Evolutionary conservation across 1,139 yeast genomes (phyloP).

Genomic region (Sugiyamaella novakii): DNA sequence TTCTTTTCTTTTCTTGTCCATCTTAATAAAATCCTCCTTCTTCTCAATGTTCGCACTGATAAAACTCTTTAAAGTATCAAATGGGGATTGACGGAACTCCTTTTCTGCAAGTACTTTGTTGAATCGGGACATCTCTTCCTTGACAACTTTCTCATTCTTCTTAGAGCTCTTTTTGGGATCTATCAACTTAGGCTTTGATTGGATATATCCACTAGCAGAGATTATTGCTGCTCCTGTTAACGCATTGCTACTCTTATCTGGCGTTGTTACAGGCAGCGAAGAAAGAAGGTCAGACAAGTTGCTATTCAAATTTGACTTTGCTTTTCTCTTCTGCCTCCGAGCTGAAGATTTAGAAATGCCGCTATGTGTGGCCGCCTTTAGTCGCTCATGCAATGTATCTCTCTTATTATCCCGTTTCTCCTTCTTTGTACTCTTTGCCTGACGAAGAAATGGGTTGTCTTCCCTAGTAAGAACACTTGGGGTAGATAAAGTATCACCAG

Average conservation of each 20-base stretch:
- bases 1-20: constrained; percentile 17
- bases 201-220: constrained; percentile 23
- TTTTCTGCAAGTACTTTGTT: constrained; percentile 31
- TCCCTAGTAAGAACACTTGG: constrained; percentile 23
- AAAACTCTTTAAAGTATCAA: constrained; percentile 32
- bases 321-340: constrained; percentile 34
- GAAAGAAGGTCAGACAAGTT: constrained; percentile 37
- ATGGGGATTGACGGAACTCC: constrained; percentile 35
- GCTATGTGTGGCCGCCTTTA: constrained; percentile 14
- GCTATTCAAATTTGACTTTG: constrained; percentile 36
- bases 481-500: constrained; percentile 3
- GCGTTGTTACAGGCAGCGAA: constrained; percentile 34
- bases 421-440: constrained; percentile 34
- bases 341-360: constrained; percentile 38
- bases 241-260: constrained; percentile 19
- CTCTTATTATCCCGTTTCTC: constrained; percentile 35
- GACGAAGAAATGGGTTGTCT: constrained; percentile 33
- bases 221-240: constrained; percentile 5
- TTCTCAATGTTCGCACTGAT: constrained; percentile 30
- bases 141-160: constrained; percentile 38
- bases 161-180: constrained; percentile 36
- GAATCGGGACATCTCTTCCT: constrained; percentile 38
- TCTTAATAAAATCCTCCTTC: constrained; percentile 30
- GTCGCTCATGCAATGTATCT: constrained; percentile 18
- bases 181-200: constrained; percentile 25